phyloP scores from a whole-genome alignment of 2,329 filamentous ascomycete species.

The Fulvia fulva region DNA sequence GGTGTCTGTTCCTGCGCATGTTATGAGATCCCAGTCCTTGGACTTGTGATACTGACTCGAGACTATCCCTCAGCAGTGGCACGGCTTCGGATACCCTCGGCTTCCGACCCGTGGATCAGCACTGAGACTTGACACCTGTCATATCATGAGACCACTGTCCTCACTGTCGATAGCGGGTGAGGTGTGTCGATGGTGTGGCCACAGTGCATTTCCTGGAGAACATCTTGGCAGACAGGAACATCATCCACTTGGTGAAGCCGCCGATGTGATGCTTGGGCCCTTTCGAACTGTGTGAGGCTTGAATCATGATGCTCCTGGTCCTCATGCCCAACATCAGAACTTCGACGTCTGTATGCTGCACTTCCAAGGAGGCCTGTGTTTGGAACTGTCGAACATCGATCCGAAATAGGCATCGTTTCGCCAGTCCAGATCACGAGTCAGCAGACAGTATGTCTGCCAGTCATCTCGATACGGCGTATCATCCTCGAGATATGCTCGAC shows the following conservation, averaged over 20 bases:
- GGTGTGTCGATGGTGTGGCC: background rate
- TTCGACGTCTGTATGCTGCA: too few relatives aligned
- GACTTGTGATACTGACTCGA: background rate
- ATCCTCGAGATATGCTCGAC: slow-evolving; percentile 5
- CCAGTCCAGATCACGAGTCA: background rate
- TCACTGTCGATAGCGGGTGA: background rate
- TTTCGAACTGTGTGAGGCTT: too few relatives aligned
- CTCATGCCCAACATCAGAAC: background rate
- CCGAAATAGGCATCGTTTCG: background rate
- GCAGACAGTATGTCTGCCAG: background rate
- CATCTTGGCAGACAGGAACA: background rate
- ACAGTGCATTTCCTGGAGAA: background rate
- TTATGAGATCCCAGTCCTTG: too few relatives aligned
- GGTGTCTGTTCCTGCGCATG: too few relatives aligned
- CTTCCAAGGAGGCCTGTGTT: too few relatives aligned
- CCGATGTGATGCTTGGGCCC: background rate
- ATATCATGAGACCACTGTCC: background rate
- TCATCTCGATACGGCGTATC: background rate
- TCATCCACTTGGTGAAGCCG: background rate
- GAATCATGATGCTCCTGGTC: too few relatives aligned
- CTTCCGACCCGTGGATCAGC: background rate
- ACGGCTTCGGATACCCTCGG: background rate
- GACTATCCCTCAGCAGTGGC: background rate
- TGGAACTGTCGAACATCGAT: too few relatives aligned
- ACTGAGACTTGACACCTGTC: background rate